Conservation (phyloP, 2,329 filamentous ascomycete genomes). For the Phoma sp. region DNA sequence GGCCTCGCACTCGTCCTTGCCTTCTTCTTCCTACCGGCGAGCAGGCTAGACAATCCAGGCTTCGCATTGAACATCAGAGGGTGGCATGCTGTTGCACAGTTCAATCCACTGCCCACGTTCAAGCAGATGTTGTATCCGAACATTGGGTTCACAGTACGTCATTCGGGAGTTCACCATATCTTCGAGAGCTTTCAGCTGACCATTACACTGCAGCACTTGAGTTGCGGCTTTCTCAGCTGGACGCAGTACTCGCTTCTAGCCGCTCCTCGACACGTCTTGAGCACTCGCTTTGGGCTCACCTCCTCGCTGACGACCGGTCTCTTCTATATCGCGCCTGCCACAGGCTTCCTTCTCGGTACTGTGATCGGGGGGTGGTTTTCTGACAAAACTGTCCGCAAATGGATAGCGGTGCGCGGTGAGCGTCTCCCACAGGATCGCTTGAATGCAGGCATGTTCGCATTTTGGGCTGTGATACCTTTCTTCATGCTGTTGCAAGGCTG, state of each 20-base stretch:
- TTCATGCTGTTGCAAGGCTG: constrained; percentile 48
- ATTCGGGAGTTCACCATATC: not conserved
- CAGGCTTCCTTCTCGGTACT: constrained; percentile 29
- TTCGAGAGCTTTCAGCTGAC: not conserved
- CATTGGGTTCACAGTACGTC: constrained; percentile 29
- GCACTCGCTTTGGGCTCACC: constrained; percentile 23
- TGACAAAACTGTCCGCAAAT: constrained; percentile 26
- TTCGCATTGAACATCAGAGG: constrained; percentile 9
- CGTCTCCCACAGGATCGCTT: constrained; percentile 34
- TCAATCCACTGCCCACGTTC: constrained; percentile 32
- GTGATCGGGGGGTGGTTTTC: constrained; percentile 29
- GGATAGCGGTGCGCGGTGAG: constrained; percentile 17
- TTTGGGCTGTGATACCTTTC: constrained; percentile 45
- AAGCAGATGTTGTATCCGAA: constrained; percentile 31
- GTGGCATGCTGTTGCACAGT: constrained; percentile 16
- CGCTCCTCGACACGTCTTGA: constrained; percentile 26
- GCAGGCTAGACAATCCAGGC: constrained; percentile 9
- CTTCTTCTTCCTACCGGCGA: constrained; percentile 29
- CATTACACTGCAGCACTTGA: constrained; percentile 16
- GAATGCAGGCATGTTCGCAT: constrained; percentile 27
- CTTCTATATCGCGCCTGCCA: constrained; percentile 30
- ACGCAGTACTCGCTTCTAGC: constrained; percentile 28
- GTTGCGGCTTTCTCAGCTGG: constrained; percentile 31
- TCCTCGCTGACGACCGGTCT: constrained; percentile 24
- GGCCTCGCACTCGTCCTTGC: constrained; percentile 37